Conservation (phyloP, 2,329 filamentous ascomycete genomes). For the Colletotrichum caudatum region DNA sequence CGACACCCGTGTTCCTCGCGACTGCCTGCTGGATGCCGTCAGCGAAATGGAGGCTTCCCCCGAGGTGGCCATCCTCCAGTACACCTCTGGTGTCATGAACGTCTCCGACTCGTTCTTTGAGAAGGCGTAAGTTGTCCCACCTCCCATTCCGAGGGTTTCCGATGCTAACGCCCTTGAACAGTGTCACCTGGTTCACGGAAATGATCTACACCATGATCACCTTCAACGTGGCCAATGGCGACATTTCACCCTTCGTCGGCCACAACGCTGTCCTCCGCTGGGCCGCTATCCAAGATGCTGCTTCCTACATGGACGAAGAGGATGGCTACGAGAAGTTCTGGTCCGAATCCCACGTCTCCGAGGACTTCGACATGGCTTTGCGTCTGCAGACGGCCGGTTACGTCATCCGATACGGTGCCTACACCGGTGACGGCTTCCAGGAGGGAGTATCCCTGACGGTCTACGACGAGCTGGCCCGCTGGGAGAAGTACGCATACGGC, state of each 20-base stretch:
- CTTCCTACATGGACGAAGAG: constrained; percentile 56
- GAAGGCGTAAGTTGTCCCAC: constrained; percentile 57
- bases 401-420: constrained; percentile 75
- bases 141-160: not conserved
- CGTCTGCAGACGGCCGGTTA: constrained; percentile 77
- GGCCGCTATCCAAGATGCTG: constrained; percentile 57
- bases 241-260: constrained; percentile 80
- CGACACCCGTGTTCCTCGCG: constrained; percentile 75
- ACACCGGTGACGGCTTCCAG: constrained; percentile 77
- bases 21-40: constrained; percentile 77
- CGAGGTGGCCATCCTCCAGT: constrained; percentile 78
- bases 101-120: constrained; percentile 80
- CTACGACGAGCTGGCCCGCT: constrained; percentile 77
- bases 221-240: constrained; percentile 77
- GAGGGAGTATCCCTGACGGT: constrained; percentile 80
- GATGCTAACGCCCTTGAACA: constrained; percentile 48
- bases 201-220: constrained; percentile 80
- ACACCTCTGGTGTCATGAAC: constrained; percentile 81
- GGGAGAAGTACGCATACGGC: constrained; percentile 81
- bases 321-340: constrained; percentile 76
- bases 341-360: constrained; percentile 81
- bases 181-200: constrained; percentile 82
- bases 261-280: constrained; percentile 83
- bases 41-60: constrained; percentile 78
- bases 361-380: constrained; percentile 82